A percentile compares a stretch with the other conserved stretches of the same genome.
Conservation (phyloP, 768 basidiomycete species). For the Boletus rubroflammeus region DNA sequence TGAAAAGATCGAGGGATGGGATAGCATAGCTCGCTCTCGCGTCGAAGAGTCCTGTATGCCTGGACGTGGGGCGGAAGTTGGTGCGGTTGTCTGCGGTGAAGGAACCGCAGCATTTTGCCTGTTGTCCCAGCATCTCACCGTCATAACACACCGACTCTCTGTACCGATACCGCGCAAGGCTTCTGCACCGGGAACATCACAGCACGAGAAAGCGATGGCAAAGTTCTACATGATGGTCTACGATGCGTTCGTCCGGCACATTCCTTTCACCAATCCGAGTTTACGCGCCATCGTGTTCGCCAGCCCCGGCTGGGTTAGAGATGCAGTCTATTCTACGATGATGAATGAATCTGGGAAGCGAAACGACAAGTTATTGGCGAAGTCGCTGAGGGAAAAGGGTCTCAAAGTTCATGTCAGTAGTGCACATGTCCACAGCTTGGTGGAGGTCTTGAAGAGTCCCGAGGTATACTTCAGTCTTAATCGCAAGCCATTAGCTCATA, state of each 20-base stretch:
- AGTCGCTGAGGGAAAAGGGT: constrained; percentile 75
- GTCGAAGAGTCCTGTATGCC: constrained; percentile 87
- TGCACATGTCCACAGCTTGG: constrained; percentile 91
- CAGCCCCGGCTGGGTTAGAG: constrained; percentile 94
- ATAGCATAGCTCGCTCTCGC: constrained; percentile 77
- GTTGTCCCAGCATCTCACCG: constrained; percentile 94
- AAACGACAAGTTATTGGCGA: constrained; percentile 79
- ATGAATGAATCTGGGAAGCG: constrained; percentile 74
- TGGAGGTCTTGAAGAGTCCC: constrained; percentile 91
- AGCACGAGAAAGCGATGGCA: constrained; percentile 87
- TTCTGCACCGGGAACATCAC: constrained; percentile 71
- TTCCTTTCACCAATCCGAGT: constrained; percentile 71
- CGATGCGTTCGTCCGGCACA: constrained; percentile 83
- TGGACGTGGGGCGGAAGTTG: constrained; percentile 95
- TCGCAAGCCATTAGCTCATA: background rate
- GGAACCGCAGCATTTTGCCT: constrained; percentile 93
- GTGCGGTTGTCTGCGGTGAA: constrained; percentile 94
- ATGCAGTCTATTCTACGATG: constrained; percentile 81
- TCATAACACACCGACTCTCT: constrained; percentile 86
- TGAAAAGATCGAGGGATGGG: constrained; percentile 88
- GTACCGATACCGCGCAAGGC: constrained; percentile 90
- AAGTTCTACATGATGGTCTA: constrained; percentile 85
- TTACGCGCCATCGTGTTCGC: constrained; percentile 93
- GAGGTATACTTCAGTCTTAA: constrained; percentile 54
- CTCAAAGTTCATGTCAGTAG: constrained; percentile 90